Conservation (phyloP, 148 eudicot species). For the Vaccinium macrocarpon region DNA sequence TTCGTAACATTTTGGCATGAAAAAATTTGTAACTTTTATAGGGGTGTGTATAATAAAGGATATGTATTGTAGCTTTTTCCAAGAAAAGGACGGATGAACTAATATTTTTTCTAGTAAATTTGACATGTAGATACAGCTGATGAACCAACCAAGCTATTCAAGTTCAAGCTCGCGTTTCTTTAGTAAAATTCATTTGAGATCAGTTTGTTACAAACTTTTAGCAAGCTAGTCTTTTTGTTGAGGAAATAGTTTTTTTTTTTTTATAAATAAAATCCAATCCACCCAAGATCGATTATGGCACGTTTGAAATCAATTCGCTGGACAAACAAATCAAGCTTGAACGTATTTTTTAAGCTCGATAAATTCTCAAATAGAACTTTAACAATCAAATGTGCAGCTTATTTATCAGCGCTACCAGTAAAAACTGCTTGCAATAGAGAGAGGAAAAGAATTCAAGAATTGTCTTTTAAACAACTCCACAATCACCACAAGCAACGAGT, state of each 20-base stretch:
- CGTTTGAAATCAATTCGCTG: neutral
- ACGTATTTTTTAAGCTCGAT: neutral
- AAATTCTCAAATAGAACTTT: neutral
- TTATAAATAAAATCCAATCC: neutral
- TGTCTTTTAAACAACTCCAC: neutral
- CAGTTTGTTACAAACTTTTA: neutral
- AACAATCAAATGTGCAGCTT: neutral
- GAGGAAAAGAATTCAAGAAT: neutral
- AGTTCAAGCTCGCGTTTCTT: neutral
- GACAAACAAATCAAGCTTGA: neutral
- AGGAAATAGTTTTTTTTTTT: neutral
- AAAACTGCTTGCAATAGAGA: neutral
- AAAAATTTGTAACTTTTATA: too few species aligned
- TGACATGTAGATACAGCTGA: neutral
- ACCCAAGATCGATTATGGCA: neutral
- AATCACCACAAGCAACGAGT: neutral
- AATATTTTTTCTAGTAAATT: neutral
- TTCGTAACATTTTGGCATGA: too few species aligned
- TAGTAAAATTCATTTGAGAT: neutral
- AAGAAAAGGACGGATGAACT: too few species aligned
- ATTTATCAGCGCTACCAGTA: neutral
- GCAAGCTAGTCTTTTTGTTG: neutral
- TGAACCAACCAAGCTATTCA: neutral
- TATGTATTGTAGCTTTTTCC: too few species aligned
- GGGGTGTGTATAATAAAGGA: too few species aligned